A percentile compares a stretch with the other conserved stretches of the same genome.
phyloP scores from a whole-genome alignment of 116 monocot genomes.

The Phalaenopsis hybrid region DNA sequence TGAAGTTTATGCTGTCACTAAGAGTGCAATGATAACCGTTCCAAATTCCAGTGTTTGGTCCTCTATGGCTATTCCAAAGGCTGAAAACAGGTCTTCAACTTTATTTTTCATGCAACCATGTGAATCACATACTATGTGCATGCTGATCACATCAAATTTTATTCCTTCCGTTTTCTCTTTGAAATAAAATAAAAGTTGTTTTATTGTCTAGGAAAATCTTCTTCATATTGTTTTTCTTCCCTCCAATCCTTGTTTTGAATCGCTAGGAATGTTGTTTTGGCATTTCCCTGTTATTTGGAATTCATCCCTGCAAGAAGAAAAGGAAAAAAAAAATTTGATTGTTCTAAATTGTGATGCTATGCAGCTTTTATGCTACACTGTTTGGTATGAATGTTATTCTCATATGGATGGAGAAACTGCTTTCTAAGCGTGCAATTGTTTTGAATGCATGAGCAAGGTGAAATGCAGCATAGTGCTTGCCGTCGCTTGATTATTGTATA shows the following conservation, averaged over 20 bases:
- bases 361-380: not conserved
- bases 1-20: conserved; percentile 42
- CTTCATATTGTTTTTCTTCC: not conserved
- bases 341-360: not conserved
- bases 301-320: not conserved
- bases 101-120: not conserved
- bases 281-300: not conserved
- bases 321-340: not conserved
- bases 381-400: conserved; percentile 1
- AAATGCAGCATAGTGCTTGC: not conserved
- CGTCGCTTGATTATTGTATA: not conserved
- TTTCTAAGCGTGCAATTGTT: not conserved
- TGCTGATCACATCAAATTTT: not conserved
- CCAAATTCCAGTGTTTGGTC: conserved; percentile 20
- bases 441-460: not conserved
- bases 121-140: not conserved
- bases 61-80: conserved; percentile 25
- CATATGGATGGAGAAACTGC: not conserved
- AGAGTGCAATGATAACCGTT: conserved; percentile 36
- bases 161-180: not conserved
- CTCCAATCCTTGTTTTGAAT: not conserved
- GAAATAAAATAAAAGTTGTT: not conserved
- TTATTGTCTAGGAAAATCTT: not conserved
- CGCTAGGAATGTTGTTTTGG: not conserved
- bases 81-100: conserved; percentile 38